These are phyloP conservation scores for Carex pumila DNA, from an alignment of 176 grass and related monocot genomes.

Conservation along the genomic window DNA sequence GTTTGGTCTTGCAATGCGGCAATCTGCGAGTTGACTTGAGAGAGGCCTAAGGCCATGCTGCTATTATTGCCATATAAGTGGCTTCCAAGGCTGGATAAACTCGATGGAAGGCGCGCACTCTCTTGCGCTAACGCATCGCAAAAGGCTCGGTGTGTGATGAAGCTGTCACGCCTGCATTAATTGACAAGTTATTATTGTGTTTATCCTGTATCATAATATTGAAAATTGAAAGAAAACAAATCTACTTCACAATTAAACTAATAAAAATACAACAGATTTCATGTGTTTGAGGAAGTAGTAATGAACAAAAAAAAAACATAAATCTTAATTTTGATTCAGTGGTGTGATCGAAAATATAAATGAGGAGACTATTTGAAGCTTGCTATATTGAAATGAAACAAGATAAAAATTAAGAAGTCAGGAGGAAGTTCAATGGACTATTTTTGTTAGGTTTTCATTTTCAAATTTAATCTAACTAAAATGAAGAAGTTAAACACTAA, in stretches of 20 bases:
- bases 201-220: neutral
- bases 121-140: conserved; percentile 90
- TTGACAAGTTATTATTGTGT: neutral
- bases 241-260: neutral
- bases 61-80: conserved; percentile 65
- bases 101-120: conserved; percentile 59
- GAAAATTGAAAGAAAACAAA: neutral
- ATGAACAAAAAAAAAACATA: neutral
- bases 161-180: conserved; percentile 84
- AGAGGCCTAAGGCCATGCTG: conserved; percentile 67
- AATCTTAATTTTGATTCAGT: neutral
- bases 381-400: neutral
- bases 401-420: neutral
- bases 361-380: neutral
- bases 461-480: neutral
- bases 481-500: neutral
- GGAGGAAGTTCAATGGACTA: neutral
- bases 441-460: too few species aligned
- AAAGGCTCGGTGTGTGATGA: conserved; percentile 97
- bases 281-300: neutral
- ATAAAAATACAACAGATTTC: neutral
- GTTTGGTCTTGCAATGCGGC: conserved; percentile 42
- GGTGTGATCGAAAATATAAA: neutral
- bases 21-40: conserved; percentile 69
- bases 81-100: conserved; percentile 49